Base-by-base conservation (phyloP, 345 rosid genomes). In the Eucalyptus cloeziana region DNA sequence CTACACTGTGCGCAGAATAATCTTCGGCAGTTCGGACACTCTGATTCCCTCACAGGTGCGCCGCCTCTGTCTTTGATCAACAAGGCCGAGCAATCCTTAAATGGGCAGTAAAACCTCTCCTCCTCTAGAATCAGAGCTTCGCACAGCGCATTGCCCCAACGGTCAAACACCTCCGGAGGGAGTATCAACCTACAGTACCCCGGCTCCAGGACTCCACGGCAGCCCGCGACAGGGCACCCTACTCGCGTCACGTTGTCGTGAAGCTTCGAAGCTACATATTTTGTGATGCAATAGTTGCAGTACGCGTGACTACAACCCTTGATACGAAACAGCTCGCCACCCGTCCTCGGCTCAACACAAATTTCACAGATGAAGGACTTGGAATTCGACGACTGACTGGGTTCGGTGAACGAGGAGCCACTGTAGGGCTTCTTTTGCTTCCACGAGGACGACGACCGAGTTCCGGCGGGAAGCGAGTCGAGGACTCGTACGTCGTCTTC, bases 121-220 rank as follows among this genome's bases (percentile, higher is more conserved):
- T 87, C 51, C 64, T 90, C 90, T 45, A 89, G 56, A 56, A 96
- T 89, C 21, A 91, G 27, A 3, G 94, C 92, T 76, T 95, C 95
- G 31, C 98, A 94, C 60, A 95, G 86, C 43, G 94, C 93, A 52
- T 52, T 49, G 21, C 97, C 94, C 96, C 94, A 94, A 45, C 90
- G 86, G 27, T 90, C 91, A 49, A 94, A 94, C 88, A 93, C 91
- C 58, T 90, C 93, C 45, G n/a, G 22, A 9, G 94, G 93, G 33
- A 93, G 92, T 30, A 94, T 92, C 7, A 49, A 31, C 45, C 91
- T 90, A 87, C 94, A 93, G 86, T 91, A 31, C 44, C 91, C 90
- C 2, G 90, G 94, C 69, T 95, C 94, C 45, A 95, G 43, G 4
- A 19, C 19, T 2, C 92, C 94, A 25, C 31, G 10, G 64, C 94